phyloP scores from a whole-genome alignment of 345 rosid genomes.

The Microcos paniculata region DNA sequence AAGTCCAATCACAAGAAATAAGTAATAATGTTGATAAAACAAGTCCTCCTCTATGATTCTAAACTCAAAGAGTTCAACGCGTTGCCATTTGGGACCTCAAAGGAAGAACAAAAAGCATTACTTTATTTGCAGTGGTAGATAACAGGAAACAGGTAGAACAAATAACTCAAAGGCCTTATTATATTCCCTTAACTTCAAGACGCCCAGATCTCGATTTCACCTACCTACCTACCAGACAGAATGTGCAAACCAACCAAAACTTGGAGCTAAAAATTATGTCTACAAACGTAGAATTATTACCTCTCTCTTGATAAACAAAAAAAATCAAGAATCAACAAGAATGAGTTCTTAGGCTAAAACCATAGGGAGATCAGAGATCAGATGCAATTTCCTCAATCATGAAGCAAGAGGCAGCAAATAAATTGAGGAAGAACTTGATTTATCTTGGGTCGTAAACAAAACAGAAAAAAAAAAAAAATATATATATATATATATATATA shows the following conservation, averaged over 20 bases:
- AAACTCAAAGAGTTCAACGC: not conserved
- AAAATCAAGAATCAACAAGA: not conserved
- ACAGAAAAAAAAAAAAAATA: not conserved
- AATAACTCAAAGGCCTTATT: conserved; percentile 5
- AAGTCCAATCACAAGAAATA: not conserved
- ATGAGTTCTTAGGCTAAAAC: not conserved
- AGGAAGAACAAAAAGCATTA: not conserved
- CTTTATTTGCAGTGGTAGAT: conserved; percentile 11
- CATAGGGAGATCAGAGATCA: not conserved
- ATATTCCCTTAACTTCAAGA: not conserved
- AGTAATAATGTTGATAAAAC: not conserved
- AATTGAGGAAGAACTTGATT: too few relatives aligned
- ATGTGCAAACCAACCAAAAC: not conserved
- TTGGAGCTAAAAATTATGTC: not conserved
- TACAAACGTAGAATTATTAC: too few relatives aligned
- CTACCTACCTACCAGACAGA: conserved; percentile 17
- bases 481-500: too few relatives aligned
- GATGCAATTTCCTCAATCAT: not conserved
- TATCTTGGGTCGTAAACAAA: not conserved
- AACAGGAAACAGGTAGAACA: conserved; percentile 7
- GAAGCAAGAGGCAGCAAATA: not conserved
- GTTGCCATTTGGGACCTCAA: not conserved
- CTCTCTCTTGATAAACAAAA: not conserved
- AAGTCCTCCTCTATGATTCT: not conserved
- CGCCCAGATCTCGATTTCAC: conserved; percentile 21